Evolutionary conservation across 176 grass and related monocot species (phyloP).

Genomic region (Carex littledalei): DNA sequence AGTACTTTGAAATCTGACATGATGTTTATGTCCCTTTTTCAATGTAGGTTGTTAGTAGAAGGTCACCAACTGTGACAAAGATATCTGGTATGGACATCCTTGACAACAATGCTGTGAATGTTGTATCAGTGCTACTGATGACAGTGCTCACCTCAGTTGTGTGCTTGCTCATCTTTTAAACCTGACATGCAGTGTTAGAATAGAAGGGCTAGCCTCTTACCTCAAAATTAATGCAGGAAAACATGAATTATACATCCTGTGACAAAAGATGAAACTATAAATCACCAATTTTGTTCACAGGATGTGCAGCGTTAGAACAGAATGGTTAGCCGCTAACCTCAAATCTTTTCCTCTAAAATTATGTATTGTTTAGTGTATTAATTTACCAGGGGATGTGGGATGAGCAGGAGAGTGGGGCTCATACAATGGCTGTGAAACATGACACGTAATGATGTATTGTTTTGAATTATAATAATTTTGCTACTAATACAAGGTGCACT

Average conservation of each 20-base stretch:
- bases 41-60: slow-evolving; percentile 77
- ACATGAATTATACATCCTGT: too few species aligned
- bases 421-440: background rate
- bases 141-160: slow-evolving; percentile 53
- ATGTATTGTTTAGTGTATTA: background rate
- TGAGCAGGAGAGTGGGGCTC: background rate
- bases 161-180: slow-evolving; percentile 64
- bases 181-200: background rate
- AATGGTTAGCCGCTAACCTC: background rate
- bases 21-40: background rate
- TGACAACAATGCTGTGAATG: slow-evolving; percentile 88
- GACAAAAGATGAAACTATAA: background rate
- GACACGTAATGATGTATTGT: background rate
- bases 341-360: background rate
- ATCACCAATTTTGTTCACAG: background rate
- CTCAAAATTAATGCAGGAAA: too few species aligned
- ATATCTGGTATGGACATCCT: slow-evolving; percentile 77
- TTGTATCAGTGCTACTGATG: slow-evolving; percentile 60
- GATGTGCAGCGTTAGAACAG: background rate
- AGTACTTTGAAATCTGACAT: background rate
- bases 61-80: slow-evolving; percentile 60
- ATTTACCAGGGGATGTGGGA: background rate
- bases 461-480: background rate
- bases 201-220: background rate
- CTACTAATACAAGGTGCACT: background rate